Evolutionary conservation across 1,284 basidiomycete species (phyloP).

Genomic region (Ceratobasidium sp.): DNA sequence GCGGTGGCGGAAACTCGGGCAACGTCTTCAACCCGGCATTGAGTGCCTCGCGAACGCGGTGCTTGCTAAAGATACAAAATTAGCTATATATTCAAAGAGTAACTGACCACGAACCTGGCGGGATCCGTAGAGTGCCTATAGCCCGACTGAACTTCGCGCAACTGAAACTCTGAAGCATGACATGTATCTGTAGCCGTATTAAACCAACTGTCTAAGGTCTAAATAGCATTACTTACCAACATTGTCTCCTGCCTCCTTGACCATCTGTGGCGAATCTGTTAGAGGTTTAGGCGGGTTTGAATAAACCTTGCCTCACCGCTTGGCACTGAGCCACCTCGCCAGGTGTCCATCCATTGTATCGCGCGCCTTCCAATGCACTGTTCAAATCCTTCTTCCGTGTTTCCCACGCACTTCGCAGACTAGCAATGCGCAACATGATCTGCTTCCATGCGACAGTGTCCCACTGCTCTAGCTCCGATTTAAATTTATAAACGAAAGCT

Average conservation of each 20-base stretch:
- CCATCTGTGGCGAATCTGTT: constrained; percentile 9
- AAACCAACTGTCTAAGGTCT: neutral
- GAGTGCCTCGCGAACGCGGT: constrained; percentile 38
- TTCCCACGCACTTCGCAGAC: constrained; percentile 38
- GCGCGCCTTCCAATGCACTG: constrained; percentile 38
- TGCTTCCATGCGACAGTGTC: constrained; percentile 40
- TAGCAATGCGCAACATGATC: constrained; percentile 33
- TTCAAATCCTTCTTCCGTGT: constrained; percentile 30
- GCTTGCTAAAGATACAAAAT: constrained; percentile 23
- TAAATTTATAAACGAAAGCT: constrained; percentile 35
- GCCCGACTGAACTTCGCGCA: constrained; percentile 31
- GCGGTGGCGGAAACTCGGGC: constrained; percentile 41
- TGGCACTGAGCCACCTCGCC: constrained; percentile 39
- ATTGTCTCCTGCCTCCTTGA: constrained; percentile 36
- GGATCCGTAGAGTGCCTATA: constrained; percentile 44
- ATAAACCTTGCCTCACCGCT: constrained; percentile 11
- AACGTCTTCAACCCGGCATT: constrained; percentile 34
- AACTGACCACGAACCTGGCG: constrained; percentile 4
- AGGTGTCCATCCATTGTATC: constrained; percentile 42
- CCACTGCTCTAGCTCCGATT: constrained; percentile 35
- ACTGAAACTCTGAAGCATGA: constrained; percentile 42
- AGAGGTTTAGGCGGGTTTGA: neutral
- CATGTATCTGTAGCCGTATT: constrained; percentile 24
- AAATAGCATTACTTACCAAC: constrained; percentile 17
- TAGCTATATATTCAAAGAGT: neutral